phyloP scores from a whole-genome alignment of 1,139 yeast genomes.

The Magnusiomyces paraingens region DNA sequence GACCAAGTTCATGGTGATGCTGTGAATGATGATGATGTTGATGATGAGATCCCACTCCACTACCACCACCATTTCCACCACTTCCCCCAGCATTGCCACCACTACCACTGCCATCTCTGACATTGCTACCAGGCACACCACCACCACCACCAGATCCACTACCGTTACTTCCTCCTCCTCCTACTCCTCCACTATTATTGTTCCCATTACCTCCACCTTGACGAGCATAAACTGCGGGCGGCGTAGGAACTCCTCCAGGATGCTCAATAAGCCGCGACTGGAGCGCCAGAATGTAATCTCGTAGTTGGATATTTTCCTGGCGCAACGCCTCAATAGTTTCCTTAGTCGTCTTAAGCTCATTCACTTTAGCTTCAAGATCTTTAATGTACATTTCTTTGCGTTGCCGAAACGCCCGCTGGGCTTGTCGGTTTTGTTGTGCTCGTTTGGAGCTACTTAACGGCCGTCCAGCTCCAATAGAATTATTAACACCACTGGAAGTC shows the following conservation, averaged over 20 bases:
- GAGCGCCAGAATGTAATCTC: conserved; percentile 63
- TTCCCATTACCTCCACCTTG: background rate
- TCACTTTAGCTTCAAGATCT: conserved; percentile 65
- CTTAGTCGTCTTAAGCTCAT: conserved; percentile 51
- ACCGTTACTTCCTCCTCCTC: background rate
- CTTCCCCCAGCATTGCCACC: no score
- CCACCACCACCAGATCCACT: background rate
- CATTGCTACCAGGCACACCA: background rate
- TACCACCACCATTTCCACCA: no score
- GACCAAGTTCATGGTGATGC: no score
- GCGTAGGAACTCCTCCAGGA: conserved; percentile 36
- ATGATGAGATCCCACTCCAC: no score
- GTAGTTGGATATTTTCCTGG: conserved; percentile 61
- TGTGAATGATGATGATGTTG: no score
- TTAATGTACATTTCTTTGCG: conserved; percentile 71
- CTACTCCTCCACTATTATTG: background rate
- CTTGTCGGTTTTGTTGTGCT: conserved; percentile 85
- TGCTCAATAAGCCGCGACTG: conserved; percentile 58
- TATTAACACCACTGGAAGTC: no score
- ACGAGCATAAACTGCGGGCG: conserved; percentile 35
- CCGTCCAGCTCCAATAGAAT: conserved; percentile 31
- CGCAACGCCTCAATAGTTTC: conserved; percentile 57
- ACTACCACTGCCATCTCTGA: no score
- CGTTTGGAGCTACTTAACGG: conserved; percentile 63
- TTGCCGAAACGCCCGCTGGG: conserved; percentile 80